A percentile compares a stretch with the other conserved stretches of the same genome.
These are phyloP conservation scores for Claviceps sp. DNA, from an alignment of 2,329 filamentous ascomycete species.

Conservation along the genomic window DNA sequence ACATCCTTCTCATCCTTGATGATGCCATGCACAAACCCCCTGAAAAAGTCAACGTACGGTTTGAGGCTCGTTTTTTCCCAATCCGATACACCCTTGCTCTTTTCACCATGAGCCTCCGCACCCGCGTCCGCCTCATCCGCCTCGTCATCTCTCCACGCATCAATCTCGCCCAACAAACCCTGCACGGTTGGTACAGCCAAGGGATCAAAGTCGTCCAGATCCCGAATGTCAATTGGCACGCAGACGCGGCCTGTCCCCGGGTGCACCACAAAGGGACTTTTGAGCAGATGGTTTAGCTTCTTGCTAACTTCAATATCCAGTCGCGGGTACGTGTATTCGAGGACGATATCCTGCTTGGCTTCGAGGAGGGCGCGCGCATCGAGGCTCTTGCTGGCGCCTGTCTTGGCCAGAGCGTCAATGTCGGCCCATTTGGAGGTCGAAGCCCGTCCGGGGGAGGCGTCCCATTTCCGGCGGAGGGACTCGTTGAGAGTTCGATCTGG, in stretches of 20 bases:
- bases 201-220: conserved; percentile 74
- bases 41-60: conserved; percentile 84
- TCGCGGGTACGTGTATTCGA: conserved; percentile 95
- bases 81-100: conserved; percentile 45
- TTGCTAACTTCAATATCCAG: conserved; percentile 96
- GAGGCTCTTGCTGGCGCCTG: conserved; percentile 58
- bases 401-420: conserved; percentile 74
- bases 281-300: conserved; percentile 95
- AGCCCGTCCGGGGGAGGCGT: conserved; percentile 61
- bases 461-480: conserved; percentile 81
- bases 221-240: conserved; percentile 73
- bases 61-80: conserved; percentile 96
- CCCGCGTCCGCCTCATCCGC: conserved; percentile 19
- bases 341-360: conserved; percentile 87
- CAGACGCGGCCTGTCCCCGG: conserved; percentile 89
- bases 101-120: conserved; percentile 26
- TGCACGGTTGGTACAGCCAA: conserved; percentile 81
- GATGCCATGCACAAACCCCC: conserved; percentile 62
- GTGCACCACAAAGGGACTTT: conserved; percentile 92
- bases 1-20: conserved; percentile 60
- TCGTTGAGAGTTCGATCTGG: conserved; percentile 69
- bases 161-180: conserved; percentile 70
- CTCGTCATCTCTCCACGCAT: conserved; percentile 51
- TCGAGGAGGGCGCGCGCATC: conserved; percentile 63
- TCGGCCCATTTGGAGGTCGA: conserved; percentile 85